phyloP scores from a whole-genome alignment of 78 protist genomes.

The Pigoraptor vietnamica region DNA sequence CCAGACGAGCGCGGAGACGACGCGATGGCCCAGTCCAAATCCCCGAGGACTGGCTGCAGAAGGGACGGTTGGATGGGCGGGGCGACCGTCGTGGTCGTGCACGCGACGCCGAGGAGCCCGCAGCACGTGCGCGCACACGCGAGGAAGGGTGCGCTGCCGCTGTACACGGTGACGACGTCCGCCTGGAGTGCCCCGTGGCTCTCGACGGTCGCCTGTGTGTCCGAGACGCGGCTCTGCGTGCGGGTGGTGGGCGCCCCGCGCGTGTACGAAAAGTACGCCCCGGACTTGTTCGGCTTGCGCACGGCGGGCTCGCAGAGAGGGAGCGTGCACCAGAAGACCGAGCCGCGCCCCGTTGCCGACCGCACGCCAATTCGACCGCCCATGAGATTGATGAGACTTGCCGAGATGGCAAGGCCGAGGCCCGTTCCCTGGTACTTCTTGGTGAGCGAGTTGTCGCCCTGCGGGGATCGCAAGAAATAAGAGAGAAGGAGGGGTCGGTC shows the following conservation, averaged over 20 bases:
- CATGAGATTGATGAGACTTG: slow-evolving; percentile 47
- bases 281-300: not conserved
- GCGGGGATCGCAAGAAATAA: slow-evolving; percentile 61
- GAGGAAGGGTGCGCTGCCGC: not conserved
- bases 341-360: not conserved
- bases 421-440: slow-evolving; percentile 72
- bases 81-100: no score
- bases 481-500: no score
- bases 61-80: no score
- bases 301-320: not conserved
- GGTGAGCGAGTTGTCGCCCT: slow-evolving; percentile 68
- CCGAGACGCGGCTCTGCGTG: no score
- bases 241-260: no score
- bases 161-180: not conserved
- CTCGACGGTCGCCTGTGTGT: no score
- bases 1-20: no score
- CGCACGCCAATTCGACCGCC: slow-evolving; percentile 46
- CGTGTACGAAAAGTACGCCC: not conserved
- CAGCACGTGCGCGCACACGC: not conserved
- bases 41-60: no score
- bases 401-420: slow-evolving; percentile 53
- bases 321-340: not conserved
- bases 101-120: not conserved
- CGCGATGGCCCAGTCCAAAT: no score
- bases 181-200: no score